phyloP scores from a whole-genome alignment of 2,329 filamentous ascomycete genomes.

The Uncinocarpus reesii region DNA sequence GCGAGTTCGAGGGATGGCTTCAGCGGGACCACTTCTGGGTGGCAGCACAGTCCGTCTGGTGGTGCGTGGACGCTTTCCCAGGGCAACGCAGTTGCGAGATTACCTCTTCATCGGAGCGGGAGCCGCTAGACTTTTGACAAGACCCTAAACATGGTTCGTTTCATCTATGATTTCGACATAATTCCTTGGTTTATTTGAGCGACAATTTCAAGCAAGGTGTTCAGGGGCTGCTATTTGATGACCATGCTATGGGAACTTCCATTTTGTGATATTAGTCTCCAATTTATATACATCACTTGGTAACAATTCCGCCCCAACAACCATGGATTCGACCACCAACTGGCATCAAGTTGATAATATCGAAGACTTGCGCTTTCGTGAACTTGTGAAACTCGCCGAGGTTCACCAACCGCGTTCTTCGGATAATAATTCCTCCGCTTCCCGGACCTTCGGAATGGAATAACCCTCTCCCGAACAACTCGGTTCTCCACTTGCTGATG shows the following conservation, averaged over 20 bases:
- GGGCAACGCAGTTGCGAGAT: not conserved
- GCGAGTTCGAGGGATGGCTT: conserved; percentile 1
- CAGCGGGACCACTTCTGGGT: not conserved
- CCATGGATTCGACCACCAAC: too few species aligned
- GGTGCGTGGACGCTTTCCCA: not conserved
- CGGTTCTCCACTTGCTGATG: too few species aligned
- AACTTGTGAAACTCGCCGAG: too few species aligned
- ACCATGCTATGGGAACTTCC: not conserved
- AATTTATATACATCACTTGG: too few species aligned
- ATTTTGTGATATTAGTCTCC: not conserved
- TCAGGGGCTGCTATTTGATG: not conserved
- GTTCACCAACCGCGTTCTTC: too few species aligned
- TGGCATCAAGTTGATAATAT: too few species aligned
- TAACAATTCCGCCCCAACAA: too few species aligned
- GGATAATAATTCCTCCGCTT: too few species aligned
- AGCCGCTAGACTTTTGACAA: not conserved
- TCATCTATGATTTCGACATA: too few species aligned
- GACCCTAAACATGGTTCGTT: not conserved
- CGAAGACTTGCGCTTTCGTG: too few species aligned
- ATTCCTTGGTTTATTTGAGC: not conserved
- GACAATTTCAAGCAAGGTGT: not conserved
- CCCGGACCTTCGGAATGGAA: too few species aligned
- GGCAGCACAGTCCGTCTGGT: conserved; percentile 2
- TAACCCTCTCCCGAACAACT: too few species aligned
- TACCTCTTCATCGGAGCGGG: conserved; percentile 3